phyloP scores from a whole-genome alignment of 2,329 filamentous ascomycete genomes.

The Sporothrix pallida region DNA sequence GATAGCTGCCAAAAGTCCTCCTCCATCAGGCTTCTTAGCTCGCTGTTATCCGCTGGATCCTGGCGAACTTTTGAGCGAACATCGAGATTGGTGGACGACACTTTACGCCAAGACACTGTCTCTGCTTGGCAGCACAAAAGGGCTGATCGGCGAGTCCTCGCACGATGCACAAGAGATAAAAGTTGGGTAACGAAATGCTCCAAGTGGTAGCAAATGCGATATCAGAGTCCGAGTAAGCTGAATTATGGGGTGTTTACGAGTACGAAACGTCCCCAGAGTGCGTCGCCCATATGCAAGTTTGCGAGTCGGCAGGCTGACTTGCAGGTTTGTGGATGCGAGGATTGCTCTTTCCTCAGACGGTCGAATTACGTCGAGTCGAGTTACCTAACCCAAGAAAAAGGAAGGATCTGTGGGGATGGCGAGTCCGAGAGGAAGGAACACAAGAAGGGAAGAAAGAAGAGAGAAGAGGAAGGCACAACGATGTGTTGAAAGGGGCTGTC shows the following conservation, averaged over 20 bases:
- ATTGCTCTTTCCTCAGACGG: neutral
- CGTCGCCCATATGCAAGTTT: neutral
- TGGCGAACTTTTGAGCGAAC: neutral
- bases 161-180: neutral
- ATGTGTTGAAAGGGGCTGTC: no score
- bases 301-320: neutral
- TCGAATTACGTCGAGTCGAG: neutral
- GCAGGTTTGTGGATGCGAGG: neutral
- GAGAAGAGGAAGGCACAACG: neutral
- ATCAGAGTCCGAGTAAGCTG: no score
- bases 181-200: neutral
- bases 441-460: neutral
- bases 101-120: slow-evolving; percentile 7
- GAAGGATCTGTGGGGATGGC: neutral
- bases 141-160: neutral
- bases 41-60: neutral
- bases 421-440: neutral
- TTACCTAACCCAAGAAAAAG: slow-evolving; percentile 13
- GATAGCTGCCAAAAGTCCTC: neutral
- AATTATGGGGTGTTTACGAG: no score
- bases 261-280: neutral
- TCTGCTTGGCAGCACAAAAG: slow-evolving; percentile 18
- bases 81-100: neutral
- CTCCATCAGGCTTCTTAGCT: neutral
- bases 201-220: neutral